These are phyloP conservation scores for Tieghemostelium lacteum DNA, from an alignment of 78 protist genomes.

Conservation along the genomic window DNA sequence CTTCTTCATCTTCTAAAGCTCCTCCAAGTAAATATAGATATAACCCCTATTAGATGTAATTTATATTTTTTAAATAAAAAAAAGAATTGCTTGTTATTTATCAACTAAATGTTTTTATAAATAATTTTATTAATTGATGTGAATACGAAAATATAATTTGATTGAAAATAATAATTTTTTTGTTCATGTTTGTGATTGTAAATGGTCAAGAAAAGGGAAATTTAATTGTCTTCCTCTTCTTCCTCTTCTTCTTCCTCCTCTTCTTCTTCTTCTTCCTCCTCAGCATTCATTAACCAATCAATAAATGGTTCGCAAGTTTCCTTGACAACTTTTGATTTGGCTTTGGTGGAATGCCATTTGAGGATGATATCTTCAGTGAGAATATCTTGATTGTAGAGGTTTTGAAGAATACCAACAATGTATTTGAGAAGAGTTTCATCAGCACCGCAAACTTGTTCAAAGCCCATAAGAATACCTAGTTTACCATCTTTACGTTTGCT, in stretches of 20 bases:
- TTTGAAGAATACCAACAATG: constrained; percentile 37
- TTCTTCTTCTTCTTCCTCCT: constrained; percentile 61
- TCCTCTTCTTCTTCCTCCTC: constrained; percentile 23
- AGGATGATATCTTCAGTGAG: constrained; percentile 62
- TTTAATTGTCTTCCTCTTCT: background rate
- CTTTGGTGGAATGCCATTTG: constrained; percentile 58
- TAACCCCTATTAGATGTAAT: too few species aligned
- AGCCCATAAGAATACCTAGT: constrained; percentile 42
- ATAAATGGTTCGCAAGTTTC: constrained; percentile 42
- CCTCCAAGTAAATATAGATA: too few species aligned
- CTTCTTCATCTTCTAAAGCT: too few species aligned
- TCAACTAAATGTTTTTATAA: too few species aligned
- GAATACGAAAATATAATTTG: too few species aligned
- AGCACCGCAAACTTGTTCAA: constrained; percentile 25
- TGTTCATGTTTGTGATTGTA: too few species aligned
- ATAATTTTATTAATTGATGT: too few species aligned
- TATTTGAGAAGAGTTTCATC: constrained; percentile 46
- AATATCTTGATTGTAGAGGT: constrained; percentile 54
- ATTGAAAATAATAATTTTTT: too few species aligned
- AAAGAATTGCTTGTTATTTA: too few species aligned
- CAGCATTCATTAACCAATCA: constrained; percentile 79
- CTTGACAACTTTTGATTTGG: constrained; percentile 42
- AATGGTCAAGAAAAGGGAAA: too few species aligned
- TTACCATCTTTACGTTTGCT: constrained; percentile 57
- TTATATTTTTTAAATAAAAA: too few species aligned